Evolutionary conservation across 2,329 filamentous ascomycete genomes (phyloP), one percentile per base, ranked within the genome.

Genomic region (Orbilia oligospora): DNA sequence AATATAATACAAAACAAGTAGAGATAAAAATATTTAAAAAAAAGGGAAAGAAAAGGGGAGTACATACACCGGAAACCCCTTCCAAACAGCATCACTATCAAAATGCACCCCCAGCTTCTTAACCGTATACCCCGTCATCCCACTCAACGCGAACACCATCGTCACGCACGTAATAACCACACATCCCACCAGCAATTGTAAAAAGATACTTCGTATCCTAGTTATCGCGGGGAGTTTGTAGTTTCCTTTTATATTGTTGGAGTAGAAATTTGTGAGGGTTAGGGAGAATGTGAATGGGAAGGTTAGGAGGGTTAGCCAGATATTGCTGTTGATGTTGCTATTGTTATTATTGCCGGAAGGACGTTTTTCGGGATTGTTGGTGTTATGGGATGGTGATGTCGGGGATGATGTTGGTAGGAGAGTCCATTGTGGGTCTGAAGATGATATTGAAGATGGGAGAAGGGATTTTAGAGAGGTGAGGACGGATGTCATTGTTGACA

Each of bases 381-480:
- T 18, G n/a, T 58, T 58, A 61, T n/a, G 73, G 67, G 12, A 41
- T 41, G 38, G 38, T 16, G 73, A 77, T 30, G 58, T 46, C 30
- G 93, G 90, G 0, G 93, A 95, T 82, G 90, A 86, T 48, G 56
- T 44, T 87, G 89, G 65, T 90, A 86, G 80, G 85, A 88, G 3
- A 85, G 86, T 55, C 51, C 27, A 33, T 33, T 16, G 24, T 12
- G 1, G 51, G 33, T 53, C 22, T 16, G 48, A 38, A 10, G 36
- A 16, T 4, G 38, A 41, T 16, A 41, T 9, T 18, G 27, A 20
- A 55, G 14, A 18, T 10, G 24, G 24, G 9, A 51, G 12, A 0
- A 27, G 22, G 14, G 51, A 30, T 55, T 55, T 55, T 30, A 30
- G 14, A 9, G 51, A 55, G 33, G 51, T 14, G 8, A 51, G 20